Evolutionary conservation across 345 rosid genomes (phyloP), one percentile per base, ranked within the genome.

Genomic region (Camelina neglecta): DNA sequence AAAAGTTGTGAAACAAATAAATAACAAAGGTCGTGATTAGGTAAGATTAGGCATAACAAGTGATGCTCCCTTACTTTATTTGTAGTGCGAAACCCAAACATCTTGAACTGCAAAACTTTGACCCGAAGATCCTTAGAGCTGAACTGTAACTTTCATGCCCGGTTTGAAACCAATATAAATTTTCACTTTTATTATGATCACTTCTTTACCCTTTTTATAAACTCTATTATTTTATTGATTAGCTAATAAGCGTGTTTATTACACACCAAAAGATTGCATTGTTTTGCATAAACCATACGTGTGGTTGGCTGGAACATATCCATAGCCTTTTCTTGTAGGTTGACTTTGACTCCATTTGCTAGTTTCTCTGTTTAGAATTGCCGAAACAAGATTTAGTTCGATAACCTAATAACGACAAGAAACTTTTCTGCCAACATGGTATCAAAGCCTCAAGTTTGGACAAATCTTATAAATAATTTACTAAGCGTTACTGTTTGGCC

Each of bases 11-110:
- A 62, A 64, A 26, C 54, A 8, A 45, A 42, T 64, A 5, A 64
- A 64, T 26, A 33, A 20, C 11, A 36, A 67, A 36, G 35, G 21
- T 67, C 21, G 60, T 50, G 60, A 67, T 51, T 67, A 67, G 71
- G 71, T 67, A 67, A 13, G 71, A 67, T 50, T 24, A 21, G 60
- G 51, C 60, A 51, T 51, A 50, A 47, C 35, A 11, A 50, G 48
- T 67, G 36, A 67, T 67, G 48, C 33, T 16, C 23, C 21, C 64
- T 56, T 56, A 56, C 29, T 69, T 69, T 42, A 69, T 69, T 56
- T 69, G 73, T 69, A 69, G 64, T 56, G 73, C 39, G 16, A 42
- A 69, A 26, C 20, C 63, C 54, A 56, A 56, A 69, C 73, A 69
- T 55, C 18, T 69, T 42, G 73, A 56, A 69, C 73, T 56, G 73